Evolutionary conservation across 495 filamentous ascomycete genomes (phyloP), one percentile per base, ranked within the genome.

Genomic region (Parachaetomium inaequale): DNA sequence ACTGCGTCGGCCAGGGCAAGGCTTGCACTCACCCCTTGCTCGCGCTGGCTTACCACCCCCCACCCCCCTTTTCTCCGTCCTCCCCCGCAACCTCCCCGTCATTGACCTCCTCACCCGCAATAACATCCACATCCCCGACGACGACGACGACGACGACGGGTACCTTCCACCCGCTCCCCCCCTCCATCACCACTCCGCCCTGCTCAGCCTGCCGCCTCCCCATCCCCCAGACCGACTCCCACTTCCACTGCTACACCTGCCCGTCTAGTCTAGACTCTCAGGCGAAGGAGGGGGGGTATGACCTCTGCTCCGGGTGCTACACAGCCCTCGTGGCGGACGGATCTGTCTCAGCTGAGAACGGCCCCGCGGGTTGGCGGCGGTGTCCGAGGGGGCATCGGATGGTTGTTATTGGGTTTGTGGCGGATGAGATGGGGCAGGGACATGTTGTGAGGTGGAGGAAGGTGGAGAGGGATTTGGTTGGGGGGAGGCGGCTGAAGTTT

Each of bases 281-380:
- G 82, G 64, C 29, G n/a, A 87, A 87, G 68, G 72, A 78, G 10
- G 90, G 88, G n/a, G 87, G 92, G 69, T 93, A 92, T 75, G 89
- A 96, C 65, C 81, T 96, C 62, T 96, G 92, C 76, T 76, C 77
- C 7, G 74, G 82, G 19, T 96, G 92, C 76, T 96, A 96, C 74
- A 71, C 78, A 38, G 79, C 78, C 36, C 79, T 92, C 15, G 81
- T 89, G 4, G 71, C 77, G 10, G 79, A 75, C 0, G 81, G 83
- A 31, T 83, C 80, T 40, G 85, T 96, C 62, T 83, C 81, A 64
- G 74, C 78, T 15, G 90, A 92, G 62, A 90, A 95, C 64, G 91
- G 92, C 0, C 79, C 82, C 55, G 77, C 74, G 28, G 92, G 92
- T 5, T 96, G 92, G 92, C 82, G 92, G 11, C 82, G 89, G 26